Percentiles rank a stretch among this genome's conserved stretches.
These are phyloP conservation scores for Phlebopus sp. DNA, from an alignment of 1,284 basidiomycete genomes.

Conservation along the genomic window DNA sequence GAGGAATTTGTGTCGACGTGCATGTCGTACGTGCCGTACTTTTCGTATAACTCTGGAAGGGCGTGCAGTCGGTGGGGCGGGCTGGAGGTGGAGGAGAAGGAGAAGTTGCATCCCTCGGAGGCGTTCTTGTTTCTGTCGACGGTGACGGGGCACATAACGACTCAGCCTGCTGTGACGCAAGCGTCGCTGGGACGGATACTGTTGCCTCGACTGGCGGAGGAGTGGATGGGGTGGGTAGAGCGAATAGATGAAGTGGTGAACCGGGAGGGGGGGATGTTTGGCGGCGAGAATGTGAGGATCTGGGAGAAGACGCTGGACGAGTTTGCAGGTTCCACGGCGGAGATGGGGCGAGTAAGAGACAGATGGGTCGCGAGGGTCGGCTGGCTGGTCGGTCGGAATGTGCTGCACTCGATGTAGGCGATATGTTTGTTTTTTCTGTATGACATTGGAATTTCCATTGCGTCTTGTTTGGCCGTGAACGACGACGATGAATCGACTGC, in stretches of 20 bases:
- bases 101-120: slow-evolving; percentile 66
- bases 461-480: too few species aligned
- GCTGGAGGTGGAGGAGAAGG: slow-evolving; percentile 52
- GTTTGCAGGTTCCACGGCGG: slow-evolving; percentile 48
- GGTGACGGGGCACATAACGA: slow-evolving; percentile 63
- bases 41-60: slow-evolving; percentile 52
- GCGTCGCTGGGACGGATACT: slow-evolving; percentile 54
- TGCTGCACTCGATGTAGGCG: slow-evolving; percentile 56
- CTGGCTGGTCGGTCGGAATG: slow-evolving; percentile 66
- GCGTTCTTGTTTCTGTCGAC: slow-evolving; percentile 68
- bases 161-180: slow-evolving; percentile 64
- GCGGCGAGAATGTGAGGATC: slow-evolving; percentile 57
- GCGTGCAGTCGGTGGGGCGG: slow-evolving; percentile 39
- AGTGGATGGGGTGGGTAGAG: slow-evolving; percentile 77
- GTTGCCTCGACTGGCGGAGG: slow-evolving; percentile 58
- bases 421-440: too few species aligned
- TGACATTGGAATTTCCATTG: too few species aligned
- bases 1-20: slow-evolving; percentile 71
- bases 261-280: slow-evolving; percentile 74
- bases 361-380: slow-evolving; percentile 71
- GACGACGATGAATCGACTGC: too few species aligned
- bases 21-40: slow-evolving; percentile 78
- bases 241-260: slow-evolving; percentile 67
- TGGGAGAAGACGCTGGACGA: slow-evolving; percentile 71
- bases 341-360: slow-evolving; percentile 62